Percentiles rank a stretch among this genome's conserved stretches.
These are phyloP conservation scores for Coemansia sp. DNA, from an alignment of 192 early-diverging fungal genomes.

Conservation along the genomic window DNA sequence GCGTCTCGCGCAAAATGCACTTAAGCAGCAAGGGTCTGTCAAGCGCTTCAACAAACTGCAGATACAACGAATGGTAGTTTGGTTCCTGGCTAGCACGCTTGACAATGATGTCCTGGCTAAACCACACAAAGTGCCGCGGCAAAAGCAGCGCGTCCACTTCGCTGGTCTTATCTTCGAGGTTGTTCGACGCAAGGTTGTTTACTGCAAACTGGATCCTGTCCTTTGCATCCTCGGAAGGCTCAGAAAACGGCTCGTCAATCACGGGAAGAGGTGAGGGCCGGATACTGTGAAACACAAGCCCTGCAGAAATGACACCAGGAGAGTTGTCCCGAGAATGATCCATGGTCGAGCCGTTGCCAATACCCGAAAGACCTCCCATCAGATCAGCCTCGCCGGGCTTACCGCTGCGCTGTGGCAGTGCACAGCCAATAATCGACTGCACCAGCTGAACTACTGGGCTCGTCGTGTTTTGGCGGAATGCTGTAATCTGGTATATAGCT, in stretches of 20 bases:
- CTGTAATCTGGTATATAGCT: constrained; percentile 79
- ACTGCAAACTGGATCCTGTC: constrained; percentile 98
- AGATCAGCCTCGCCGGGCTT: constrained; percentile 17
- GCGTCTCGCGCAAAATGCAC: constrained; percentile 88
- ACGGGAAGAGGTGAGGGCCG: constrained; percentile 37
- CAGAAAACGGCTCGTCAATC: constrained; percentile 27
- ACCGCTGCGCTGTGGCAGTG: constrained; percentile 24
- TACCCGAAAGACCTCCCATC: constrained; percentile 22
- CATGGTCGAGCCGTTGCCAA: constrained; percentile 28
- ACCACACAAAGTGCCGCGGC: constrained; percentile 84
- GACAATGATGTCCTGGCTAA: constrained; percentile 92
- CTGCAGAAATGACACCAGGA: constrained; percentile 1
- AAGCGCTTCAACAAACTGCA: constrained; percentile 79
- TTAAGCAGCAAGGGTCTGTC: constrained; percentile 65
- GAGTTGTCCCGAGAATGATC: constrained; percentile 5
- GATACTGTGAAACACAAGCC: constrained; percentile 38
- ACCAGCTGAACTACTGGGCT: constrained; percentile 44
- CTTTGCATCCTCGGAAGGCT: constrained; percentile 59
- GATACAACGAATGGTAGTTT: constrained; percentile 93
- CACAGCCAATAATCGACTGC: constrained; percentile 30
- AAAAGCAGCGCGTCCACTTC: constrained; percentile 64
- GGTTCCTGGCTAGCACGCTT: constrained; percentile 96
- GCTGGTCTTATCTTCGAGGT: constrained; percentile 81
- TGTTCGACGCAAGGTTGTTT: constrained; percentile 91
- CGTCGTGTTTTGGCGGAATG: constrained; percentile 67